phyloP scores from a whole-genome alignment of 352 stramenopile genomes.

The Pythium rishiriense region DNA sequence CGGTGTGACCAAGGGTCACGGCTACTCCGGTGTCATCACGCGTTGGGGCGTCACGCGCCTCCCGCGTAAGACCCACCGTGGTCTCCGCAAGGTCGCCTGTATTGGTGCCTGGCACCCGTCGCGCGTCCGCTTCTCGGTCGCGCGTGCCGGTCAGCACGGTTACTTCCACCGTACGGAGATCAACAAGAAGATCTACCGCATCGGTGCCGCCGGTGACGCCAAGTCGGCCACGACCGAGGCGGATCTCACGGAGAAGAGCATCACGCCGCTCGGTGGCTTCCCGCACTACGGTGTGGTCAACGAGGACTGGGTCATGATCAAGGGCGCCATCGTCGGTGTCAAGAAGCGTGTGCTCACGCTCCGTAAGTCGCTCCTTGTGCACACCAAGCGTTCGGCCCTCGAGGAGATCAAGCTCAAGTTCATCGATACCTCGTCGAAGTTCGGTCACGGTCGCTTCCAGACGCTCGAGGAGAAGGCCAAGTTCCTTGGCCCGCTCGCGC shows the following conservation, averaged over 20 bases:
- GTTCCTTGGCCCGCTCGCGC: conserved; percentile 97
- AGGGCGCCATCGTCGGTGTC: conserved; percentile 97
- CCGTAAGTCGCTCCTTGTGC: conserved; percentile 97
- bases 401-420: conserved; percentile 97
- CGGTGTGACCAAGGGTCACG: conserved; percentile 99
- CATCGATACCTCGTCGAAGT: conserved; percentile 98
- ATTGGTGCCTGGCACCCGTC: conserved; percentile 99
- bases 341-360: conserved; percentile 99
- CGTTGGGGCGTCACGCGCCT: conserved; percentile 99
- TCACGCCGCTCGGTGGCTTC: conserved; percentile 99
- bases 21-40: conserved; percentile 98
- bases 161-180: conserved; percentile 99
- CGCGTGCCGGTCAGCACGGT: conserved; percentile 99
- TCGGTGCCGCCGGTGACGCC: conserved; percentile 92
- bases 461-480: conserved; percentile 99
- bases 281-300: conserved; percentile 99
- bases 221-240: conserved; percentile 97
- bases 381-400: conserved; percentile 96
- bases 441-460: conserved; percentile 99
- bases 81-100: conserved; percentile 99
- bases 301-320: conserved; percentile 99
- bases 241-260: conserved; percentile 99
- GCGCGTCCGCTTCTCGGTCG: conserved; percentile 97
- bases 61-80: conserved; percentile 99
- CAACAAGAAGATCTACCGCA: conserved; percentile 99